Base-by-base conservation (phyloP, 1,284 basidiomycete species). In the Veloporphyrellus conicus region DNA sequence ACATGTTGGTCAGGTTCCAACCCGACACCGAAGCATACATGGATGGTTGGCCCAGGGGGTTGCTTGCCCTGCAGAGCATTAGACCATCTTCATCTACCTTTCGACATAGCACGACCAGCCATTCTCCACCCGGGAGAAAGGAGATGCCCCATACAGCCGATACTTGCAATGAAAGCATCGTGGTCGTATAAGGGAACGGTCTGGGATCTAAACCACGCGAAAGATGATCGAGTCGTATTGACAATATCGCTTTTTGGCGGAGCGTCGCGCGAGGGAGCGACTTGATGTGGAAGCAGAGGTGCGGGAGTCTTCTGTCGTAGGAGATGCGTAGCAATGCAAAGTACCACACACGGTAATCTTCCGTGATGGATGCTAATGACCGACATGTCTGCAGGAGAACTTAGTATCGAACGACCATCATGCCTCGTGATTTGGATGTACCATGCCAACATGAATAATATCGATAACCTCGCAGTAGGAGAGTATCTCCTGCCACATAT, bases 121-220 rank as follows among this genome's bases (percentile, higher is more conserved):
- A 54, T 31, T 54, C 41, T 19, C 45, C 51, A 3, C 51, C 51
- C 8, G 51, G 51, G 16, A 54, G 45, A 54, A 53, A 53, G 14
- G 45, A 41, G 25, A 53, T 41, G 7, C 19, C 38, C 50, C 51
- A 49, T 14, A 53, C 45, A 4, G n/a, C 19, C 10, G 37, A 49
- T 5, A 37, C 38, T 3, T n/a, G 33, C 11, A 49, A 19, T 6
- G 44, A 49, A 41, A 53, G 19, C 16, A 29, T 12, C 28, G 41
- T 42, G 1, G 31, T 47, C 14, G 38, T 48, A 33, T 45, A 45
- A 41, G 31, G 23, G 9, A 43, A 42, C 5, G 41, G 44, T 20
- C 28, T 32, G 18, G 11, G 42, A 18, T 35, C 25, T 2, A 43
- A 14, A 32, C 48, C 44, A 4, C 39, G 35, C 29, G 45, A 52